These are phyloP conservation scores for Eucalyptus tenuipes DNA, from an alignment of 345 rosid species.

Conservation along the genomic window DNA sequence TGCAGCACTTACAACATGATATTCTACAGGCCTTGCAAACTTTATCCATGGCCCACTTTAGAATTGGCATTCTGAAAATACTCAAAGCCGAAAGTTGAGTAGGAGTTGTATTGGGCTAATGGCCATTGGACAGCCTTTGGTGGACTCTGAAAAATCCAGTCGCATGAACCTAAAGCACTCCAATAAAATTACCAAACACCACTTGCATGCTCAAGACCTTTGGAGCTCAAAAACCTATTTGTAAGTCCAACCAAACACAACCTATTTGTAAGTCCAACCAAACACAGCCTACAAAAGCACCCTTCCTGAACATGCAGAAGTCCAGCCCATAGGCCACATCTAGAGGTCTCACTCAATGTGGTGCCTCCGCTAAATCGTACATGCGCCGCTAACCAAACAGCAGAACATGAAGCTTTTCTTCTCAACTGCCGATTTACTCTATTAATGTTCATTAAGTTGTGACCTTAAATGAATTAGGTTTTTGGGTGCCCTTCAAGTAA, in stretches of 20 bases:
- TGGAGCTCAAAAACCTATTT: background rate
- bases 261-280: background rate
- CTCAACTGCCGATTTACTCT: background rate
- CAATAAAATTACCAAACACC: fast-evolving
- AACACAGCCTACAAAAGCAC: background rate
- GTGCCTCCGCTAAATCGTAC: background rate
- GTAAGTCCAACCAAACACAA: background rate
- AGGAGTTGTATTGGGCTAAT: too few relatives aligned
- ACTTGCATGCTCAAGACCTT: background rate
- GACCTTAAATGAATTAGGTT: background rate
- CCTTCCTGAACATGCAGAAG: background rate
- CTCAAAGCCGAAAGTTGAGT: too few relatives aligned
- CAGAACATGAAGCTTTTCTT: background rate
- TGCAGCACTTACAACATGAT: background rate
- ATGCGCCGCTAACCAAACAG: background rate
- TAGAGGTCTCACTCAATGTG: background rate
- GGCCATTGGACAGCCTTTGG: background rate
- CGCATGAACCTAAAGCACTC: background rate
- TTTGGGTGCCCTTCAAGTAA: background rate
- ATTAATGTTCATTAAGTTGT: background rate
- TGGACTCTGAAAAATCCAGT: background rate
- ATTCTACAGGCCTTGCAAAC: background rate
- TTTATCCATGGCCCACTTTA: too few relatives aligned
- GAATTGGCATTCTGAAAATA: too few relatives aligned
- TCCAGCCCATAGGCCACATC: background rate